These are phyloP conservation scores for Zizania latifolia DNA, from an alignment of 176 grass and related monocot genomes.

Conservation along the genomic window DNA sequence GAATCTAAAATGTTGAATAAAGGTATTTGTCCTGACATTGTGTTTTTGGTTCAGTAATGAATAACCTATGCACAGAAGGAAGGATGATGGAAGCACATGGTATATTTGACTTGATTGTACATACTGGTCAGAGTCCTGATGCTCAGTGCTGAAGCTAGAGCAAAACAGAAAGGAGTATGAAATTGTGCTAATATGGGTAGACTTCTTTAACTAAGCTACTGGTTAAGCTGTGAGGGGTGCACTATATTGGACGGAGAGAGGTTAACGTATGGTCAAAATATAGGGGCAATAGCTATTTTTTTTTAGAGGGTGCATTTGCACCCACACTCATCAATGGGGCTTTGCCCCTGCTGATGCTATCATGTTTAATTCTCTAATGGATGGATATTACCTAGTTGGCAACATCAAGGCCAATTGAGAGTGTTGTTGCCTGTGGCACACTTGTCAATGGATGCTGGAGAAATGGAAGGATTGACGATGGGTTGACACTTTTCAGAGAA, in stretches of 20 bases:
- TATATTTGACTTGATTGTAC: constrained; percentile 12
- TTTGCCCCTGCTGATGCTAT: no score
- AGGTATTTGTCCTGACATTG: not conserved
- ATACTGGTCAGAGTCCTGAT: not conserved
- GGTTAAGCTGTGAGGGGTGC: no score
- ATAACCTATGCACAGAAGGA: constrained; percentile 18
- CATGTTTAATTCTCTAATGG: not conserved
- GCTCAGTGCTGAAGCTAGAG: no score
- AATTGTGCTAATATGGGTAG: no score
- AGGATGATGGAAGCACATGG: not conserved
- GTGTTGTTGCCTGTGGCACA: not conserved
- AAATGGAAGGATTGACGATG: not conserved
- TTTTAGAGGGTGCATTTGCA: no score
- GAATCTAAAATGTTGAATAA: constrained; percentile 24
- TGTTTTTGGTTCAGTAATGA: constrained; percentile 2
- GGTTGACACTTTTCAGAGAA: not conserved
- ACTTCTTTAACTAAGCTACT: no score
- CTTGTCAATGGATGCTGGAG: constrained; percentile 10
- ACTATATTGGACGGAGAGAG: no score
- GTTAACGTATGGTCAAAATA: no score
- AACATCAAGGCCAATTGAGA: not conserved
- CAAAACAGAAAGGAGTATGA: no score
- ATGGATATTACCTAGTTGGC: constrained; percentile 10
- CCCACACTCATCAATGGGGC: no score
- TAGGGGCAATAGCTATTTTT: no score